These are phyloP conservation scores for Suaeda aralocaspica DNA, from an alignment of 148 eudicot species.

Conservation along the genomic window DNA sequence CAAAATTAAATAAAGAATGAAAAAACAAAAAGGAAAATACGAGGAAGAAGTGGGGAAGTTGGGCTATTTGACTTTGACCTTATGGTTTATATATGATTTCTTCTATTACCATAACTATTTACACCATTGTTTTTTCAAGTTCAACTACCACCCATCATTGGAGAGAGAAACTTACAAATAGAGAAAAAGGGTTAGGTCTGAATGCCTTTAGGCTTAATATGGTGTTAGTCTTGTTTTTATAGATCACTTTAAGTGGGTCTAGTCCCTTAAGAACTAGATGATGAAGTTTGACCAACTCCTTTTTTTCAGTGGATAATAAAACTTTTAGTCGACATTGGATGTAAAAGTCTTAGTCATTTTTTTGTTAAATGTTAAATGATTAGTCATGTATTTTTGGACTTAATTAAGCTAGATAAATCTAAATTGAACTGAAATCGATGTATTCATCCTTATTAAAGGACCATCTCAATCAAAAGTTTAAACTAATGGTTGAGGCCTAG, in stretches of 20 bases:
- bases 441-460: too few relatives aligned
- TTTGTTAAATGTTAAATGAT: too few relatives aligned
- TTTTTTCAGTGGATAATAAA: too few relatives aligned
- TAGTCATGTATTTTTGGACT: too few relatives aligned
- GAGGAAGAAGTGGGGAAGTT: neutral
- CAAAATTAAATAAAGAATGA: neutral
- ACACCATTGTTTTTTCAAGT: neutral
- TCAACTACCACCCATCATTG: slow-evolving; percentile 12
- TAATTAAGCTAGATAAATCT: too few relatives aligned
- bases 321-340: too few relatives aligned
- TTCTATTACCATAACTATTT: neutral
- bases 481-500: too few relatives aligned
- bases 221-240: neutral
- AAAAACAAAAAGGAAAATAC: neutral
- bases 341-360: too few relatives aligned
- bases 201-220: neutral
- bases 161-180: neutral
- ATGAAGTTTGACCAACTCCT: neutral
- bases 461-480: too few relatives aligned
- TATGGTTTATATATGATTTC: too few relatives aligned
- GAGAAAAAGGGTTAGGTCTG: neutral
- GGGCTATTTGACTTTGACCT: slow-evolving; percentile 5
- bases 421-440: too few relatives aligned
- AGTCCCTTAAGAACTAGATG: neutral
- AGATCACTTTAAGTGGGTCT: slow-evolving; percentile 2